A percentile compares a stretch with the other conserved stretches of the same genome.
These are phyloP conservation scores for Schizothecium vesticola DNA, from an alignment of 495 filamentous ascomycete genomes.

Conservation along the genomic window DNA sequence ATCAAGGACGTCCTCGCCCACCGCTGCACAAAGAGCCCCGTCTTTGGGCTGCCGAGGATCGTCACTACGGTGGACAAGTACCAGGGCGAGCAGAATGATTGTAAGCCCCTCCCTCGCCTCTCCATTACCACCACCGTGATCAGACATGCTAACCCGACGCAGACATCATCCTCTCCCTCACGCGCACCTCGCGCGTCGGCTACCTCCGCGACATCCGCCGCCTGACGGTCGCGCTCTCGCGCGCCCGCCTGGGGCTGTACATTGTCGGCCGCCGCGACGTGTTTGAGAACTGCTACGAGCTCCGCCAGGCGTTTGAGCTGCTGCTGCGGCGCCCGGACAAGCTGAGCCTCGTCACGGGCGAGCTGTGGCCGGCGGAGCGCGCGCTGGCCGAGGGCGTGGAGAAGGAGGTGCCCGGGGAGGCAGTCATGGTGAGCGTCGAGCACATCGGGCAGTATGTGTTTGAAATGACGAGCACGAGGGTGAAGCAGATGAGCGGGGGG, in stretches of 20 bases:
- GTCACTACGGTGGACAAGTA: slow-evolving; percentile 98
- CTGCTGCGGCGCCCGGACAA: slow-evolving; percentile 70
- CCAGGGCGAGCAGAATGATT: slow-evolving; percentile 98
- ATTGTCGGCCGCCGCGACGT: slow-evolving; percentile 85
- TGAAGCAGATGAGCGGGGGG: slow-evolving; percentile 48
- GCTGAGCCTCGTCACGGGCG: slow-evolving; percentile 71
- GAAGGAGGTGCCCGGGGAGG: slow-evolving; percentile 42
- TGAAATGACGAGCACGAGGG: slow-evolving; percentile 88
- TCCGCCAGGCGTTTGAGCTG: slow-evolving; percentile 75
- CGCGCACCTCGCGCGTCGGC: slow-evolving; percentile 81
- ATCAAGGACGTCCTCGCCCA: slow-evolving; percentile 86
- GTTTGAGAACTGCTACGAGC: slow-evolving; percentile 83
- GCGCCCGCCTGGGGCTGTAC: slow-evolving; percentile 87
- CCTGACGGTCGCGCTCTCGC: slow-evolving; percentile 92
- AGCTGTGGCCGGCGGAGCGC: slow-evolving; percentile 74
- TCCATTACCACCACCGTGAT: no score
- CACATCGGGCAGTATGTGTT: slow-evolving; percentile 96
- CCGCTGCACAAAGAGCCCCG: slow-evolving; percentile 69
- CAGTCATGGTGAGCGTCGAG: slow-evolving; percentile 82
- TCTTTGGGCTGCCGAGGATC: slow-evolving; percentile 87
- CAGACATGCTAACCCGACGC: slow-evolving; percentile 12
- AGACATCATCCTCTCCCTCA: slow-evolving; percentile 92
- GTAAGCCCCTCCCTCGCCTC: slow-evolving; percentile 56
- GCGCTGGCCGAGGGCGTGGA: slow-evolving; percentile 53
- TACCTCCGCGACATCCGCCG: slow-evolving; percentile 92